Percentiles rank a stretch among this genome's conserved stretches.
Conservation (phyloP, 140 eudicot species). For the Oenanthe javanica region DNA sequence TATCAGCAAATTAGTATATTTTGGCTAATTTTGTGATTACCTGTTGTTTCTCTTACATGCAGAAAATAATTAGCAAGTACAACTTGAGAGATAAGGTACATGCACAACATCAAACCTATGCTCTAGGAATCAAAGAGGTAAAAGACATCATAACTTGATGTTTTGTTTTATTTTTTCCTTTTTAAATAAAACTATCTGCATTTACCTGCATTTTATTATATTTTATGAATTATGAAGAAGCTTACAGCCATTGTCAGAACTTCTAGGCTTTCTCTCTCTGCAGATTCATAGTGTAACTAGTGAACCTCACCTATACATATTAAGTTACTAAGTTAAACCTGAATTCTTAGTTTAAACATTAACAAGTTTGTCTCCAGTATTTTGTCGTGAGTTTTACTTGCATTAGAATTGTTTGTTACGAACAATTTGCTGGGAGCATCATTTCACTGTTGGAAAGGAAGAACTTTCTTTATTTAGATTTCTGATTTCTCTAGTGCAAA, state of each 20-base stretch:
- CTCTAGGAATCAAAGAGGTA: conserved; percentile 97
- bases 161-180: neutral
- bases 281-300: neutral
- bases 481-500: neutral
- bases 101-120: conserved; percentile 96
- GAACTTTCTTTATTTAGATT: neutral
- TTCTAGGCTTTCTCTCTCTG: neutral
- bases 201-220: neutral
- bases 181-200: neutral
- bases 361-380: neutral
- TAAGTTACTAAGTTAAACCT: neutral
- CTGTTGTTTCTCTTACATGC: conserved; percentile 11
- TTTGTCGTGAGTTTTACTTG: neutral
- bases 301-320: neutral
- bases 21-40: conserved; percentile 6
- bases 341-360: neutral
- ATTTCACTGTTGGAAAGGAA: neutral
- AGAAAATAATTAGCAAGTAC: conserved; percentile 68
- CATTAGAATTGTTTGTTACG: neutral
- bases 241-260: neutral
- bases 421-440: neutral
- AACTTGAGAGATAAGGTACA: conserved; percentile 75
- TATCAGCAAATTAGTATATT: neutral
- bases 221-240: conserved; percentile 1
- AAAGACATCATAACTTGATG: neutral